Conservation (phyloP, 2,329 filamentous ascomycete species). For the Talaromyces funiculosus region DNA sequence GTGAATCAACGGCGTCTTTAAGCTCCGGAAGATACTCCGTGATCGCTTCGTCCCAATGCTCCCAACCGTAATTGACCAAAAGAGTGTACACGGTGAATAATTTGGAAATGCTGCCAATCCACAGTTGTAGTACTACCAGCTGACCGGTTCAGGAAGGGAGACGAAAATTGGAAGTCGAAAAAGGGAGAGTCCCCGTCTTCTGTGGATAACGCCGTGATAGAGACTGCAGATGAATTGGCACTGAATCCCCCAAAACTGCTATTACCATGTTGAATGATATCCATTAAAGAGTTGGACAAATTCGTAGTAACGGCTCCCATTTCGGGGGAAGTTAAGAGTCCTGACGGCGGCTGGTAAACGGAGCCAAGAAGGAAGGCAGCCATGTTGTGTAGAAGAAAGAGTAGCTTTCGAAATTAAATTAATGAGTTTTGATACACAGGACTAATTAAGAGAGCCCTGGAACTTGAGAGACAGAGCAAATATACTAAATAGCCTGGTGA, state of each 20-base stretch:
- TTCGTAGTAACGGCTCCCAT: neutral
- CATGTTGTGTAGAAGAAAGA: neutral
- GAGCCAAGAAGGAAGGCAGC: neutral
- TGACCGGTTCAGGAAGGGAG: neutral
- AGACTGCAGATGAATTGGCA: neutral
- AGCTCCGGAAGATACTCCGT: conserved; percentile 24
- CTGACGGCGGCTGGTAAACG: neutral
- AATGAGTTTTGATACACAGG: neutral
- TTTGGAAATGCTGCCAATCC: conserved; percentile 42
- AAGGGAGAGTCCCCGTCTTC: neutral
- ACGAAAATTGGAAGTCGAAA: conserved; percentile 5
- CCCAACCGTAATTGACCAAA: conserved; percentile 24
- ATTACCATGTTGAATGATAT: neutral
- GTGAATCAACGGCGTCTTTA: conserved; percentile 10
- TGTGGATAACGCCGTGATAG: neutral
- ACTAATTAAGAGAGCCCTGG: neutral
- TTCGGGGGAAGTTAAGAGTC: neutral
- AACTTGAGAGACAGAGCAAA: neutral
- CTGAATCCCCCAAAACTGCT: neutral
- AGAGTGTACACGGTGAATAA: conserved; percentile 36
- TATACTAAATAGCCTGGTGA: neutral
- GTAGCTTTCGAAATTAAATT: neutral
- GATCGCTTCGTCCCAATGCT: conserved; percentile 20
- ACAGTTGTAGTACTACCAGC: neutral
- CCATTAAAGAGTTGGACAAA: neutral